Evolutionary conservation across 805 yeast genomes (phyloP), one percentile per base, ranked within the genome.

Genomic region (Grigorovia transvaalensis): DNA sequence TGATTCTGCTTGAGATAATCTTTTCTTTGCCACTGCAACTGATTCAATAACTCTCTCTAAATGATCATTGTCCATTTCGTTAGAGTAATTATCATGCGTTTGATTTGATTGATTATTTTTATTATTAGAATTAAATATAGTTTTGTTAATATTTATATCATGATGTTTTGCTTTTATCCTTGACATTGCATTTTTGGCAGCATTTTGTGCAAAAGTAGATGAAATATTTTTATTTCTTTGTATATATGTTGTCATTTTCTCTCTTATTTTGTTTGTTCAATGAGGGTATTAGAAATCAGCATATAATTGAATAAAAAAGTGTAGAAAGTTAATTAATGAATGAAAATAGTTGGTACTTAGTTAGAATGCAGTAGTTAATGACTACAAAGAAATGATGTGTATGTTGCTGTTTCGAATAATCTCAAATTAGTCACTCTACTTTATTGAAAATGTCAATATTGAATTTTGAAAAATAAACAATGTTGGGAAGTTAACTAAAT

Each of bases 21-120:
- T 57, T 45, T 65, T 65, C 6, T 67, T 66, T 9, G 70, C 70
- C 47, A 64, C 69, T 9, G 62, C 60, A 4, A 66, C 68, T n/a
- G 67, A 63, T 50, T 63, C 64, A 19, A 66, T 66, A 11, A 66
- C 68, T 41, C 63, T 56, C 42, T 65, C 66, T 44, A 66, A 42
- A 50, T 63, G 68, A 1, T 27, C 19, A 6, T 45, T 33, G 15
- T 33, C 15, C 2, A 33, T 33, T 33, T 33, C 38, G 15, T 9
- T 33, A 13, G 9, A 13, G 15, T 33, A 13, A 13, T 33, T 33
- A 33, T 11, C 38, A 33, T 33, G 4, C 15, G 38, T 3, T 11
- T 33, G 15, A 33, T 11, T 13, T 33, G 15, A 33, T 5, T 33
- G 15, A 33, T 33, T 33, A 33, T 33, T 33, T 11, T 33, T 33